These are phyloP conservation scores for Pseudocercospora eumusae DNA, from an alignment of 2,329 filamentous ascomycete genomes.

Conservation along the genomic window DNA sequence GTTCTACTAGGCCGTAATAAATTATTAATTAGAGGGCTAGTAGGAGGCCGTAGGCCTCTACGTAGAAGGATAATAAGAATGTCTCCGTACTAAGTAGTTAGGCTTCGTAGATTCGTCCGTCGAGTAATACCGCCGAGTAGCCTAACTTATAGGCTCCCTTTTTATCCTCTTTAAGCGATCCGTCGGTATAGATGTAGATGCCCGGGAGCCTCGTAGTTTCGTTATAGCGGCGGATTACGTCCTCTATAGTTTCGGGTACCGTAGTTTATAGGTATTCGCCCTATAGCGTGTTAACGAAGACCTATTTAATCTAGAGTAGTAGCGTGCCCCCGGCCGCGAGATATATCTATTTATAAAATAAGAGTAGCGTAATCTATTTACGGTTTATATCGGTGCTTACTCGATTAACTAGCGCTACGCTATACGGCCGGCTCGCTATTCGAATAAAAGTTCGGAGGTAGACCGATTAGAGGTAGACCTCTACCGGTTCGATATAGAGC, in stretches of 20 bases:
- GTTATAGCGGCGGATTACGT: neutral
- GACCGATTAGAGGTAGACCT: too few relatives aligned
- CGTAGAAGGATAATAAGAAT: neutral
- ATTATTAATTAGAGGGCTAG: neutral
- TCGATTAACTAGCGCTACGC: neutral
- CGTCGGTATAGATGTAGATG: neutral
- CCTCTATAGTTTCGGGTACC: neutral
- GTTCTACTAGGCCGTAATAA: too few relatives aligned
- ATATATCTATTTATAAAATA: neutral
- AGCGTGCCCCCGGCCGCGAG: neutral
- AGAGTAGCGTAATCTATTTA: neutral
- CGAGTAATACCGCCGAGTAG: neutral
- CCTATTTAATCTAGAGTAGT: neutral
- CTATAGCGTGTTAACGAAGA: neutral
- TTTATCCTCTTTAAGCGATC: neutral
- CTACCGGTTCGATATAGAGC: too few relatives aligned
- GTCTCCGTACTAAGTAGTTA: neutral
- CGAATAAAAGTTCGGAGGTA: neutral
- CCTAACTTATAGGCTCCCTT: neutral
- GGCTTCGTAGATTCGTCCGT: neutral
- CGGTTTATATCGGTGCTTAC: neutral
- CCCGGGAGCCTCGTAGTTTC: neutral
- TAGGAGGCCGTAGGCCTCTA: neutral
- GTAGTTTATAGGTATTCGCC: neutral
- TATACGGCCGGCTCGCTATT: neutral